Evolutionary conservation across 2,329 filamentous ascomycete species (phyloP).

Genomic region (Penicillium psychrosexuale): DNA sequence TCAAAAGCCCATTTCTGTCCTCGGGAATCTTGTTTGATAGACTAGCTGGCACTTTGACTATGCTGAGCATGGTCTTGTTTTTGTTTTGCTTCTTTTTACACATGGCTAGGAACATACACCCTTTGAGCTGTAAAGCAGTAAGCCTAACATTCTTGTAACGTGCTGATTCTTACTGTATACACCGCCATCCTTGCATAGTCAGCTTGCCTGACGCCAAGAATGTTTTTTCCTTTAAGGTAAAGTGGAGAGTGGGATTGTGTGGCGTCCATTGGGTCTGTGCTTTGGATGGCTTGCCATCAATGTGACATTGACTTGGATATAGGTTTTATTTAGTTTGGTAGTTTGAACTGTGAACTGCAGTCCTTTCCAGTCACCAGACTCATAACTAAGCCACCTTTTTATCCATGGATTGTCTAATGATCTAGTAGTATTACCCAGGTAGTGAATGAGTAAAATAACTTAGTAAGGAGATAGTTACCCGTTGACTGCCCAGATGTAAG

Average conservation of each 20-base stretch:
- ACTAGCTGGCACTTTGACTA: neutral
- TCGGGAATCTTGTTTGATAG: neutral
- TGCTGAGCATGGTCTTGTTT: neutral
- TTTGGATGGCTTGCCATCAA: slow-evolving; percentile 2
- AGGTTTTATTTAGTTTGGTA: neutral
- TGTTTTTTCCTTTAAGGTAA: neutral
- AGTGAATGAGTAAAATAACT: neutral
- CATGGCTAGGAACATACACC: neutral
- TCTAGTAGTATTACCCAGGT: neutral
- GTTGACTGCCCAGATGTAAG: neutral
- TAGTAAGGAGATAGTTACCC: neutral
- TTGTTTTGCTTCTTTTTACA: neutral
- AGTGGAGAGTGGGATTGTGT: slow-evolving; percentile 4
- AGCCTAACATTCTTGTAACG: neutral
- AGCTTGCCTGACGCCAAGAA: slow-evolving; percentile 3
- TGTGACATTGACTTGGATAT: slow-evolving; percentile 3
- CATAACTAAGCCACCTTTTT: neutral
- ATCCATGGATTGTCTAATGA: neutral
- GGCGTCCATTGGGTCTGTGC: slow-evolving; percentile 5
- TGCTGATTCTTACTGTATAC: neutral
- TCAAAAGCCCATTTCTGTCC: neutral
- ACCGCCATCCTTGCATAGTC: neutral
- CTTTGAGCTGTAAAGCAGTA: neutral
- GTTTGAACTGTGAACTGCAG: neutral
- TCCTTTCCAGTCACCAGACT: neutral